Evolutionary conservation across 805 yeast genomes (phyloP).

Genomic region (Metschnikowia koreensis): DNA sequence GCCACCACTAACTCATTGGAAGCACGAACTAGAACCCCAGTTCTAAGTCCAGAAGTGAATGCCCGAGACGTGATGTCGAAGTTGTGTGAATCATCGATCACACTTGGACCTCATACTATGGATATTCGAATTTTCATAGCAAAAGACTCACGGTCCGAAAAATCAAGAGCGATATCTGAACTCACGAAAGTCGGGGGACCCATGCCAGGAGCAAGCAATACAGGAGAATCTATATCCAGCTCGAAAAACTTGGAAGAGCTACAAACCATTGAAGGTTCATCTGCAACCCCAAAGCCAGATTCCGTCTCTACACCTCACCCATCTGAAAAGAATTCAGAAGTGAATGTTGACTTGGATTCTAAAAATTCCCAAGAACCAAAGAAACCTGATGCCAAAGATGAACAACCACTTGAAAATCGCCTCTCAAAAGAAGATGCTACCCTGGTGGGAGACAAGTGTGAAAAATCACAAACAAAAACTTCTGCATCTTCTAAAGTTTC

Average conservation of each 20-base stretch:
- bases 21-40: conserved; percentile 29
- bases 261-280: neutral
- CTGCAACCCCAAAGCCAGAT: neutral
- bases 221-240: neutral
- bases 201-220: neutral
- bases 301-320: neutral
- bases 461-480: too few species aligned
- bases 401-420: neutral
- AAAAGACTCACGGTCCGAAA: conserved; percentile 72
- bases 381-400: neutral
- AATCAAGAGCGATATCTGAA: conserved; percentile 32
- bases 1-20: conserved; percentile 20
- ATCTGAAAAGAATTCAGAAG: neutral
- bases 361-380: neutral
- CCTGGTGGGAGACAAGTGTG: too few species aligned
- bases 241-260: neutral
- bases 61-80: conserved; percentile 88
- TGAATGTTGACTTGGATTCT: neutral
- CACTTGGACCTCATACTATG: conserved; percentile 81
- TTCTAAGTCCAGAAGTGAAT: conserved; percentile 41
- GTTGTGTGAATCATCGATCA: conserved; percentile 69
- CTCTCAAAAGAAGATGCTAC: neutral
- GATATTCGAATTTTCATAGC: conserved; percentile 77
- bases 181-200: conserved; percentile 13
- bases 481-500: too few species aligned